Percentiles rank a stretch among this genome's conserved stretches.
Evolutionary conservation across 768 basidiomycete species (phyloP).

Genomic region (Holtermannia corniformis): DNA sequence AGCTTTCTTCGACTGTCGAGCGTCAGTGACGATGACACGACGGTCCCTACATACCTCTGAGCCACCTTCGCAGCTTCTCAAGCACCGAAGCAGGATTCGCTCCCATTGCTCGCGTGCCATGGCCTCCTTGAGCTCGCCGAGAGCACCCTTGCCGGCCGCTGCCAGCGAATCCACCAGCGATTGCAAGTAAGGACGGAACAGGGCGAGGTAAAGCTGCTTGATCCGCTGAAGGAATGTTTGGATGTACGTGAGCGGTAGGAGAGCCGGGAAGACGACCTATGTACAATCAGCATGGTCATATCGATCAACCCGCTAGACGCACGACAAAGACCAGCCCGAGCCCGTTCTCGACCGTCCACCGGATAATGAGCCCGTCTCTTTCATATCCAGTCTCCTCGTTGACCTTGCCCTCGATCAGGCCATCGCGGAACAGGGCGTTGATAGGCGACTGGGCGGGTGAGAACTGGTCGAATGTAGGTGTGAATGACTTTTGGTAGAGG

Average conservation of each 20-base stretch:
- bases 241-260: conserved; percentile 87
- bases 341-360: conserved; percentile 92
- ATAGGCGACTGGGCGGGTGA: conserved; percentile 65
- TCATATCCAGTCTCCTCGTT: conserved; percentile 69
- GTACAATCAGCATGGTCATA: background rate
- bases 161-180: conserved; percentile 69
- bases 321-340: conserved; percentile 95
- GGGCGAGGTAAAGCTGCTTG: conserved; percentile 73
- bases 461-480: conserved; percentile 66
- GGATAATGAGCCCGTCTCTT: conserved; percentile 86
- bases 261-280: conserved; percentile 92
- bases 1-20: conserved; percentile 13
- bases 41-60: background rate
- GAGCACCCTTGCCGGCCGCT: conserved; percentile 10
- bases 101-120: conserved; percentile 33
- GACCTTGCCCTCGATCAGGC: conserved; percentile 70
- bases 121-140: conserved; percentile 16
- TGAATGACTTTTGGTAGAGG: conserved; percentile 90
- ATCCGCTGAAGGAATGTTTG: conserved; percentile 73
- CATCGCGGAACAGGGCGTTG: conserved; percentile 78
- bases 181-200: conserved; percentile 73
- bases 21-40: background rate
- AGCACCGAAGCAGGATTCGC: conserved; percentile 34
- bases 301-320: conserved; percentile 35
- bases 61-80: conserved; percentile 25